Base-by-base conservation (phyloP, 257 asterid species). In the Solanum appendiculatum region DNA sequence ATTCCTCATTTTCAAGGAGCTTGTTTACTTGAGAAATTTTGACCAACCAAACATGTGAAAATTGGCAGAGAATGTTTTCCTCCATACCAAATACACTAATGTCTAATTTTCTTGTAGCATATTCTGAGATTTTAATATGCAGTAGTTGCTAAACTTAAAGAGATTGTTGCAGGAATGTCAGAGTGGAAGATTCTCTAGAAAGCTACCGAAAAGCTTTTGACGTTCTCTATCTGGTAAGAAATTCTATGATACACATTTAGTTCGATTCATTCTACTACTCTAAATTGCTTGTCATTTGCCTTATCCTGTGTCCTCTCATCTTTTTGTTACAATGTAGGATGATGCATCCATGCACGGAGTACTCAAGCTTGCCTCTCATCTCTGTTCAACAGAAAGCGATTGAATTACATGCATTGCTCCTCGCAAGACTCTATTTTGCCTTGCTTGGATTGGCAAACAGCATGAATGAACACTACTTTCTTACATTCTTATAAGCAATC, bases 271-370 rank as follows among this genome's bases (percentile, higher is more conserved):
- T 60, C 51, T 56, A 39, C 69, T 87, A 29, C n/a, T 37, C 15
- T 69, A 40, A 37, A 33, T 40, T 44, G 60, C 56, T 51, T 29
- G 25, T 84, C 34, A 83, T 42, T 31, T 25, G 63, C 39, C 21
- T 46, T 15, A 11, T 86, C 34, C 25, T 40, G 66, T 27, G 25
- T 80, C 21, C 37, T 56, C 33, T 29, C 84, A 10, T 27, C 14
- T 46, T 73, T 54, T 58, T 37, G 18, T 58, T 37, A 15, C 20
- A 18, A 63, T 86, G 90, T 96, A 96, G 99, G 91, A 96, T 42
- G 99, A 96, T 86, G 92, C 97, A 84, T 34, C 98, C 78, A 94
- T 95, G 99, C 74, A 88, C 90, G 98, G 98, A 90, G 96, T 95
- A 51, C 91, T 93, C 86, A 91, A 95, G 92, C 96, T 96, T 84